Evolutionary conservation across 1,284 basidiomycete species (phyloP).

Genomic region (Marasmius oreades): DNA sequence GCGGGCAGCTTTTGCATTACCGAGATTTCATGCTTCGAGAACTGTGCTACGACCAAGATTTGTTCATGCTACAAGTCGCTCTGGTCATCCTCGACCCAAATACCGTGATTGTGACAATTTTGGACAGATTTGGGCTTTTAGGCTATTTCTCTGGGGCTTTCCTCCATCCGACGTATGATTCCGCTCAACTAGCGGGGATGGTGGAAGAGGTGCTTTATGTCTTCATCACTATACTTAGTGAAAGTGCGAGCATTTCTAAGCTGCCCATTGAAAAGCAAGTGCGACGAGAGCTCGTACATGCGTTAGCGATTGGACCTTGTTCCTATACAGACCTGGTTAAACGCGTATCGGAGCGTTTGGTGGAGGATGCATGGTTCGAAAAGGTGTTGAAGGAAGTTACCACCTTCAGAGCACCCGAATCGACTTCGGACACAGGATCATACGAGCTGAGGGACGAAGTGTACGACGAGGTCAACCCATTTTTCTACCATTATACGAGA

Average conservation of each 20-base stretch:
- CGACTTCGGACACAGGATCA: conserved; percentile 74
- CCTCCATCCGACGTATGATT: conserved; percentile 62
- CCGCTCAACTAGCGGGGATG: conserved; percentile 75
- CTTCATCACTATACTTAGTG: conserved; percentile 84
- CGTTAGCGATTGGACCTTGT: conserved; percentile 84
- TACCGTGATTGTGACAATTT: conserved; percentile 78
- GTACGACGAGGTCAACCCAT: conserved; percentile 90
- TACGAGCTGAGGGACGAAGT: conserved; percentile 87
- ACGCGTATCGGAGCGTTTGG: conserved; percentile 85
- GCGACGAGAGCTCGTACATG: conserved; percentile 87
- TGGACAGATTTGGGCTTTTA: conserved; percentile 86
- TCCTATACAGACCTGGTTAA: conserved; percentile 93
- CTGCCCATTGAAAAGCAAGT: conserved; percentile 69
- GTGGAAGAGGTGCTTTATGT: conserved; percentile 92
- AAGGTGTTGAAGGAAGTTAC: conserved; percentile 78
- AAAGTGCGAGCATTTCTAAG: conserved; percentile 74
- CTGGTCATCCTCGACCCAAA: conserved; percentile 81
- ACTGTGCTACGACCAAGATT: conserved; percentile 94
- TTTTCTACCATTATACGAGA: conserved; percentile 94
- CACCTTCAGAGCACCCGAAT: conserved; percentile 80
- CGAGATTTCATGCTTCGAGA: conserved; percentile 95
- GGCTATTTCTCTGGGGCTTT: conserved; percentile 74
- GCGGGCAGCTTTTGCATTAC: conserved; percentile 95
- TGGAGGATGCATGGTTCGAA: conserved; percentile 86
- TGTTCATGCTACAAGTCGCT: conserved; percentile 87